These are phyloP conservation scores for Malus asiatica DNA, from an alignment of 306 rosid genomes.

Conservation along the genomic window DNA sequence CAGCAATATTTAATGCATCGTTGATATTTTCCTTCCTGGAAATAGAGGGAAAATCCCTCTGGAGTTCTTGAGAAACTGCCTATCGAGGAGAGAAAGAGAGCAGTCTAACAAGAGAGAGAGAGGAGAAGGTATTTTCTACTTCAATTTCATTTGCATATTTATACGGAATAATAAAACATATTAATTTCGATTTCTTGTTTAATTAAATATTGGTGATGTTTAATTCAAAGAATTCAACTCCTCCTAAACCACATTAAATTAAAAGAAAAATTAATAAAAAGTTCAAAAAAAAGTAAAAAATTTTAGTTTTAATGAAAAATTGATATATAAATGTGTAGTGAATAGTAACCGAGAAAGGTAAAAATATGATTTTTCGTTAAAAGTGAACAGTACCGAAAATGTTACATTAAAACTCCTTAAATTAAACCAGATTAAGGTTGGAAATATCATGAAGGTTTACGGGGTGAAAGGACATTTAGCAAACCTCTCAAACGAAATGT, in stretches of 20 bases:
- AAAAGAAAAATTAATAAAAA: too few species aligned
- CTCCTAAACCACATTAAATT: not conserved
- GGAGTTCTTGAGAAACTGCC: constrained; percentile 43
- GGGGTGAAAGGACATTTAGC: not conserved
- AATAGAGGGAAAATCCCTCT: not conserved
- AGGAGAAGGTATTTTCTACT: not conserved
- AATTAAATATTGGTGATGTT: not conserved
- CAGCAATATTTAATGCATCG: constrained; percentile 1
- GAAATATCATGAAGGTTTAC: not conserved
- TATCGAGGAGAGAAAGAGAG: constrained; percentile 11
- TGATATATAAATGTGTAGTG: too few species aligned
- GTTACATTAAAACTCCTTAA: too few species aligned
- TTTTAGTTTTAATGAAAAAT: too few species aligned
- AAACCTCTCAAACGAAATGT: too few species aligned
- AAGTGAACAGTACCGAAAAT: too few species aligned
- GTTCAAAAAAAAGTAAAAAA: too few species aligned
- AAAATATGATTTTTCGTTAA: too few species aligned
- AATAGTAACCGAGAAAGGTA: too few species aligned
- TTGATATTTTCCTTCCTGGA: constrained; percentile 8
- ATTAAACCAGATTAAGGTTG: not conserved
- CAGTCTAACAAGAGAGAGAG: not conserved
- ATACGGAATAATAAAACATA: not conserved
- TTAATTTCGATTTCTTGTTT: not conserved
- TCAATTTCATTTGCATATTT: not conserved
- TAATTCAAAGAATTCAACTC: not conserved